Evolutionary conservation across 2,329 filamentous ascomycete species (phyloP).

Genomic region (Colletotrichum orbiculare): DNA sequence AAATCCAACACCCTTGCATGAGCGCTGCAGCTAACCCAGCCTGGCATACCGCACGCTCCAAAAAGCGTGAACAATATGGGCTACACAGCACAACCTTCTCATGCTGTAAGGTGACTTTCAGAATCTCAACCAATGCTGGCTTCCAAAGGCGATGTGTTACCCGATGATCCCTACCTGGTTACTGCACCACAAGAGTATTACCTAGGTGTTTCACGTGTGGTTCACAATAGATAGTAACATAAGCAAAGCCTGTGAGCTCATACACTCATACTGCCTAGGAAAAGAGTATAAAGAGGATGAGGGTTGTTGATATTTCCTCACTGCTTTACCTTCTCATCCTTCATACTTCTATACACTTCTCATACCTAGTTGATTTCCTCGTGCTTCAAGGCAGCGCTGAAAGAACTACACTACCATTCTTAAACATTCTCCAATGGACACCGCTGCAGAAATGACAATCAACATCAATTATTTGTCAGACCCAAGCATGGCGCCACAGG

Average conservation of each 20-base stretch:
- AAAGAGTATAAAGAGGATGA: too few species aligned
- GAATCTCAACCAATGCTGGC: background rate
- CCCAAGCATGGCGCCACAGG: background rate
- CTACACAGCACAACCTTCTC: background rate
- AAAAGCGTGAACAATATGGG: background rate
- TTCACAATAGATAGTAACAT: too few species aligned
- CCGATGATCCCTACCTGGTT: background rate
- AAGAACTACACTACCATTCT: background rate
- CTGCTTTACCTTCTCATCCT: too few species aligned
- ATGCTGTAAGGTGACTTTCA: too few species aligned
- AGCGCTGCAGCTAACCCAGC: background rate
- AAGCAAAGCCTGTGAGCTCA: too few species aligned
- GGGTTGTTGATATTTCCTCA: too few species aligned
- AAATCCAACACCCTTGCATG: background rate
- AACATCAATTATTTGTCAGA: slow-evolving; percentile 3
- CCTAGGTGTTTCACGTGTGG: too few species aligned
- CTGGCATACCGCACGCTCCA: background rate
- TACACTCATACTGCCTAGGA: too few species aligned
- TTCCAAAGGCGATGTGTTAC: background rate
- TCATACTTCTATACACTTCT: too few species aligned
- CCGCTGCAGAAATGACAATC: background rate
- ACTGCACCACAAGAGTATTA: background rate
- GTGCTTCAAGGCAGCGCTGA: too few species aligned
- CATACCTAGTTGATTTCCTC: too few species aligned
- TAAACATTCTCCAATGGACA: background rate